Percentiles rank a stretch among this genome's conserved stretches.
phyloP scores from a whole-genome alignment of 192 early-diverging fungal genomes.

The Podila epicladia region DNA sequence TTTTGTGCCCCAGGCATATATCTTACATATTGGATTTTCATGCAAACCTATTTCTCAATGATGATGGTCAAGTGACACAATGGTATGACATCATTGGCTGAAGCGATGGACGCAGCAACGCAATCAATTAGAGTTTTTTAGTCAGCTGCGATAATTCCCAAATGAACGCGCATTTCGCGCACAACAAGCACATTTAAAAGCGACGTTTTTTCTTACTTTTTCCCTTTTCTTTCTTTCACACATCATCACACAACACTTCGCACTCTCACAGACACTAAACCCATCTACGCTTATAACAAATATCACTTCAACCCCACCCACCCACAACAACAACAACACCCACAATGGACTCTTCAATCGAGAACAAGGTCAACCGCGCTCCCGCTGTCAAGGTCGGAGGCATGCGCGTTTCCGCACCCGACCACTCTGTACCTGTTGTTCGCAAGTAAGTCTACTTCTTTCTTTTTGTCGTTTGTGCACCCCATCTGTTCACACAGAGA shows the following conservation, averaged over 20 bases:
- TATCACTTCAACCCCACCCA: background rate
- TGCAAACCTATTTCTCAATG: too few relatives aligned
- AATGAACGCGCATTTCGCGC: too few relatives aligned
- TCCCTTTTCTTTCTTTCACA: background rate
- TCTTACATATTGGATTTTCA: too few relatives aligned
- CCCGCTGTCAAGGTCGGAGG: constrained; percentile 45
- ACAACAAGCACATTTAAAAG: too few relatives aligned
- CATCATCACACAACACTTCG: background rate
- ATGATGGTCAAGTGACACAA: too few relatives aligned
- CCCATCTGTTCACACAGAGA: background rate
- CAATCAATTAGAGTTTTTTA: too few relatives aligned
- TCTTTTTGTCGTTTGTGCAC: background rate
- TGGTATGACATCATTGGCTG: too few relatives aligned
- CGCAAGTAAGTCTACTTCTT: constrained; percentile 35
- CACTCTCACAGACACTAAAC: background rate
- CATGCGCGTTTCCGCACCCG: constrained; percentile 34
- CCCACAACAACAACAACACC: background rate
- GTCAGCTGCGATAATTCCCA: too few relatives aligned
- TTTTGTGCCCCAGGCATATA: too few relatives aligned
- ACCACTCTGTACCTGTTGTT: constrained; percentile 45
- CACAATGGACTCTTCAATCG: constrained; percentile 33
- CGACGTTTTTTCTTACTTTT: too few relatives aligned
- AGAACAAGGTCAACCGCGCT: constrained; percentile 26
- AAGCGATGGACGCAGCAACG: too few relatives aligned
- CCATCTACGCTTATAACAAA: background rate